Conservation (phyloP, 768 basidiomycete species). For the Pisolithus orientalis region DNA sequence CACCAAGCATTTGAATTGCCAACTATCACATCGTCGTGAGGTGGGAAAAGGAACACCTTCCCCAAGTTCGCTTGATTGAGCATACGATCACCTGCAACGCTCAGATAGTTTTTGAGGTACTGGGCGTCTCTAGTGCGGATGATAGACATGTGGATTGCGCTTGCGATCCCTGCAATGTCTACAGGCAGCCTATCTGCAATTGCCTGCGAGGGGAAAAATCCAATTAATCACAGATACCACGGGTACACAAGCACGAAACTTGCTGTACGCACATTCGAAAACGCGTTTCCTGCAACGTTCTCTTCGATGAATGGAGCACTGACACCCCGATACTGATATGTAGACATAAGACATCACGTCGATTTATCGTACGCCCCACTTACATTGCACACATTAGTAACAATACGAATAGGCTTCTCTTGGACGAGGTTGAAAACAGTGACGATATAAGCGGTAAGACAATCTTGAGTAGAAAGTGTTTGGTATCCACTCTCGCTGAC, state of each 20-base stretch:
- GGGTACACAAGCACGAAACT: background rate
- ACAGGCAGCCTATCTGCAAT: background rate
- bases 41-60: background rate
- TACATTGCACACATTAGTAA: constrained; percentile 1
- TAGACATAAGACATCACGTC: background rate
- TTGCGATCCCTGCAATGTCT: background rate
- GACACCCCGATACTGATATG: background rate
- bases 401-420: constrained; percentile 2
- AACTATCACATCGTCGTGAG: background rate
- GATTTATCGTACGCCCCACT: background rate
- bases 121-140: background rate
- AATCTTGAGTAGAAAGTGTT: constrained; percentile 15
- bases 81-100: background rate
- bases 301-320: background rate
- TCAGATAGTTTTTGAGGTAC: background rate
- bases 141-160: background rate
- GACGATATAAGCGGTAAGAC: constrained; percentile 19
- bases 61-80: background rate
- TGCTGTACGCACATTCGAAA: background rate
- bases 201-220: background rate
- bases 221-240: background rate
- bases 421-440: constrained; percentile 11
- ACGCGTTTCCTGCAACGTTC: background rate
- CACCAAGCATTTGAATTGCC: background rate
- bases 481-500: background rate